These are phyloP conservation scores for Naumovozyma dairenensis DNA, from an alignment of 805 yeast species.

Conservation along the genomic window DNA sequence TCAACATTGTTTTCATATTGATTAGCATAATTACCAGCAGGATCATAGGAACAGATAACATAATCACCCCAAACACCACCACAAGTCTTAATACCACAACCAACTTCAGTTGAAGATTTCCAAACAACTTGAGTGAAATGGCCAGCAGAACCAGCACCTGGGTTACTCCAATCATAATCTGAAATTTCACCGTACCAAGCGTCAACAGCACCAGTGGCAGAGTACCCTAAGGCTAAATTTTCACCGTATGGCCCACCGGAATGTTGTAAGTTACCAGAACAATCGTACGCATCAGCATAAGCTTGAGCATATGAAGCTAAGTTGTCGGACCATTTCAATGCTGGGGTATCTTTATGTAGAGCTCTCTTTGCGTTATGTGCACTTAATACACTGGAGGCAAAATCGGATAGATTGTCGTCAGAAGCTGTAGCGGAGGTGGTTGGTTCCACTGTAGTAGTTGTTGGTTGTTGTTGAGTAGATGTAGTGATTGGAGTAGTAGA, in stretches of 20 bases:
- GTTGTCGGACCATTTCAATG: conserved; percentile 40
- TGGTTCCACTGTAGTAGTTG: neutral
- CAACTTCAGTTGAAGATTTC: conserved; percentile 49
- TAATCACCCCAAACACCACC: conserved; percentile 43
- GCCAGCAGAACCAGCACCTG: conserved; percentile 33
- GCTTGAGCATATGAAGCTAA: conserved; percentile 40
- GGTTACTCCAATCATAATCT: conserved; percentile 42
- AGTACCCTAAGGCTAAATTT: conserved; percentile 61
- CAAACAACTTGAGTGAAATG: conserved; percentile 73
- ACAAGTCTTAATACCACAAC: conserved; percentile 64
- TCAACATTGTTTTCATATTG: conserved; percentile 10
- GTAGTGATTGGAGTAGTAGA: neutral
- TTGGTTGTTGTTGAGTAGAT: neutral
- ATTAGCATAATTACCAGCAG: conserved; percentile 53
- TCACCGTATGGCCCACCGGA: conserved; percentile 56
- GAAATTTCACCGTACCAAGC: conserved; percentile 67
- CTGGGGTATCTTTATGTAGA: conserved; percentile 32
- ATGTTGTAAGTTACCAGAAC: conserved; percentile 53
- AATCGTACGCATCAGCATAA: conserved; percentile 40
- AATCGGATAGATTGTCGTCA: conserved; percentile 11
- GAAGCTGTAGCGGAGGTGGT: conserved; percentile 12
- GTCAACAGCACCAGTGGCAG: conserved; percentile 38
- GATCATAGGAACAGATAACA: conserved; percentile 63
- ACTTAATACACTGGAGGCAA: conserved; percentile 35
- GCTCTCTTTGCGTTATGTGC: conserved; percentile 58